Evolutionary conservation across 495 filamentous ascomycete genomes (phyloP).

Genomic region (Aspergillus nanangensis): DNA sequence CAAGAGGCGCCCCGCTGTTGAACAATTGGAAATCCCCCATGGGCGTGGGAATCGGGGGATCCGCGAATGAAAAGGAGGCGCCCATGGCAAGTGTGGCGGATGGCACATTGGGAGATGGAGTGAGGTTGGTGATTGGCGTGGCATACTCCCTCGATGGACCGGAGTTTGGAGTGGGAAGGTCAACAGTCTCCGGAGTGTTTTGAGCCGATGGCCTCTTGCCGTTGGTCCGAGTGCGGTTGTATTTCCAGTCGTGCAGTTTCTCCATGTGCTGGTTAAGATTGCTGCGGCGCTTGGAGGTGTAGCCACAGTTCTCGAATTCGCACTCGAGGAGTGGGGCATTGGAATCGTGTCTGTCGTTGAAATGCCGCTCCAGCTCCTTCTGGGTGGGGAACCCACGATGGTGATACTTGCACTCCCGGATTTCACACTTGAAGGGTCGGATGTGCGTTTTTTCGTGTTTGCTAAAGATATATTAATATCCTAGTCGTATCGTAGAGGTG

Average conservation of each 20-base stretch:
- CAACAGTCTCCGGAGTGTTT: conserved; percentile 6
- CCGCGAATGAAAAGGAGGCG: conserved; percentile 2
- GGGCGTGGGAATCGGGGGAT: neutral
- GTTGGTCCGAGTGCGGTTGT: conserved; percentile 89
- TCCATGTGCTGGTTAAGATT: conserved; percentile 99
- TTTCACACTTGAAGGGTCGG: conserved; percentile 88
- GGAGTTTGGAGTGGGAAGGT: neutral
- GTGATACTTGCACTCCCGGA: conserved; percentile 77
- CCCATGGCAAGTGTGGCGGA: neutral
- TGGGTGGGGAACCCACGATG: conserved; percentile 91
- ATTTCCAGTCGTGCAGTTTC: conserved; percentile 88
- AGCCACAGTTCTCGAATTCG: conserved; percentile 78
- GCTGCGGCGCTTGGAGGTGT: conserved; percentile 91
- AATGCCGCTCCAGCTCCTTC: conserved; percentile 92
- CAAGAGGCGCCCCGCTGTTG: neutral
- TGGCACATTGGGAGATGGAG: neutral
- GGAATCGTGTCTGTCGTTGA: conserved; percentile 91
- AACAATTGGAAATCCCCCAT: conserved; percentile 6
- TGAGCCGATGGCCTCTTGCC: conserved; percentile 25
- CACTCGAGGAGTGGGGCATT: conserved; percentile 75
- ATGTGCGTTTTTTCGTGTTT: conserved; percentile 98
- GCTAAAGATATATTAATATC: no score
- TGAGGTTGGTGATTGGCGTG: neutral
- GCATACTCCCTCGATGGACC: neutral
- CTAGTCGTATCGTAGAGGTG: no score